Percentiles rank a stretch among this genome's conserved stretches.
Conservation (phyloP, 306 rosid species). For the Trichosanthes truncata region DNA sequence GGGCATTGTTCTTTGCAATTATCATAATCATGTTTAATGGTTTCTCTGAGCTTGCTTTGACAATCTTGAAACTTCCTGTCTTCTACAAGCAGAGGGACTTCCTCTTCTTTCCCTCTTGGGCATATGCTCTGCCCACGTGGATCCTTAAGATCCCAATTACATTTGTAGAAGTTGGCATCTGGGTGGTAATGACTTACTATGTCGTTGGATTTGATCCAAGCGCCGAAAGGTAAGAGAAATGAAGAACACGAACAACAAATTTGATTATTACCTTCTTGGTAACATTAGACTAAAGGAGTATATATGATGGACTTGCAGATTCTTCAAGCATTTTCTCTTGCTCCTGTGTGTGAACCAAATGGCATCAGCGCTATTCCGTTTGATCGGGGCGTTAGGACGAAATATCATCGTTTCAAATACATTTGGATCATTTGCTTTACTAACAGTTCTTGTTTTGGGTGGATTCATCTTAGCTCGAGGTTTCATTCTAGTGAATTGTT, state of each 20-base stretch:
- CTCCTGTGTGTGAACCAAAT: slow-evolving; percentile 25
- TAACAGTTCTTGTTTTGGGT: slow-evolving; percentile 16
- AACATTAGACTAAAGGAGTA: not conserved
- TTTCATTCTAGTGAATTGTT: not conserved
- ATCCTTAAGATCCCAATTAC: slow-evolving; percentile 31
- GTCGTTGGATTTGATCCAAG: slow-evolving; percentile 35
- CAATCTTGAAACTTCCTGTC: slow-evolving; percentile 35
- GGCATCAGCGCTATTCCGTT: slow-evolving; percentile 28
- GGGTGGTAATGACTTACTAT: slow-evolving; percentile 34
- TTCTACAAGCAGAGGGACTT: slow-evolving; percentile 41
- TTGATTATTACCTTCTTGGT: not conserved
- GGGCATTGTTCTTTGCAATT: slow-evolving; percentile 25
- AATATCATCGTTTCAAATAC: slow-evolving; percentile 19
- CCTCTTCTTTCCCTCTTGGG: slow-evolving; percentile 34
- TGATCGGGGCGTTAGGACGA: slow-evolving; percentile 15
- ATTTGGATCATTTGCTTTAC: slow-evolving; percentile 18
- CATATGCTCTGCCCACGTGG: slow-evolving; percentile 29
- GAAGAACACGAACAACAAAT: not conserved
- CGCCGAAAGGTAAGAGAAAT: slow-evolving; percentile 18
- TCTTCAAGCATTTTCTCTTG: slow-evolving; percentile 26
- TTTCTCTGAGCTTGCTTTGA: slow-evolving; percentile 31
- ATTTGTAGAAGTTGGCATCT: slow-evolving; percentile 23
- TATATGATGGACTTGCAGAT: slow-evolving; percentile 19
- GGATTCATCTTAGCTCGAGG: slow-evolving; percentile 15
- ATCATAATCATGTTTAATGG: slow-evolving; percentile 28